Base-by-base conservation (phyloP, 768 basidiomycete species). In the Amanita muscaria region DNA sequence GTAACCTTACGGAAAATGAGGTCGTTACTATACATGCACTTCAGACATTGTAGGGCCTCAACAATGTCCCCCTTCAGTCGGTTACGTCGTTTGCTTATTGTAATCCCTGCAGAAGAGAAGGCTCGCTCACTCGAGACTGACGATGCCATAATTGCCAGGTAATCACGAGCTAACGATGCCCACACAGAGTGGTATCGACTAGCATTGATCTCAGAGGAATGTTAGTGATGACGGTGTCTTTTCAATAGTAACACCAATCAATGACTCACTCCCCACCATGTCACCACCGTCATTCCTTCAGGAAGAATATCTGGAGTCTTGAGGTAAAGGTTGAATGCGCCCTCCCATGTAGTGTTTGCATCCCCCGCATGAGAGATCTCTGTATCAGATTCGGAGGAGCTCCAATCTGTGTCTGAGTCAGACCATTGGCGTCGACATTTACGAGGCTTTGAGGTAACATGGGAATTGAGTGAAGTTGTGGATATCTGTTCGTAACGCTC, bases 71-170 rank as follows among this genome's bases (percentile, higher is more conserved):
- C 59, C 42, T 63, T 60, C 24, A 65, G 51, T 5, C 52, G 50
- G 44, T 64, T 66, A 2, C 57, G 53, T 15, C 50, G 54, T 46
- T 66, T 66, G 24, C 51, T 59, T 29, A 68, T 59, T 0, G 67
- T 69, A 21, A 70, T 67, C 2, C 67, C 62, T 12, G 59, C 67
- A 10, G 58, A 54, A 1, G 64, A 70, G 51, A 72, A 70, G 5
- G 65, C 64, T 1, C 54, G 52, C 49, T 70, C 63, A 52, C 62
- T 64, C n/a, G n/a, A n/a, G n/a, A n/a, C n/a, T n/a, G n/a, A n/a
- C n/a, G n/a, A n/a, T n/a, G n/a, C n/a, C n/a, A n/a, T 3, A 65
- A 68, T 7, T 1, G 62, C 50, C n/a, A 70, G 59, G 34, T 64
- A 62, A 42, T 70, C 66, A 11, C 52, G 44, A 6, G 66, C 64